Evolutionary conservation across 2,329 filamentous ascomycete species (phyloP), one percentile per base, ranked within the genome.

Genomic region (Tolypocladium ophioglossoides): DNA sequence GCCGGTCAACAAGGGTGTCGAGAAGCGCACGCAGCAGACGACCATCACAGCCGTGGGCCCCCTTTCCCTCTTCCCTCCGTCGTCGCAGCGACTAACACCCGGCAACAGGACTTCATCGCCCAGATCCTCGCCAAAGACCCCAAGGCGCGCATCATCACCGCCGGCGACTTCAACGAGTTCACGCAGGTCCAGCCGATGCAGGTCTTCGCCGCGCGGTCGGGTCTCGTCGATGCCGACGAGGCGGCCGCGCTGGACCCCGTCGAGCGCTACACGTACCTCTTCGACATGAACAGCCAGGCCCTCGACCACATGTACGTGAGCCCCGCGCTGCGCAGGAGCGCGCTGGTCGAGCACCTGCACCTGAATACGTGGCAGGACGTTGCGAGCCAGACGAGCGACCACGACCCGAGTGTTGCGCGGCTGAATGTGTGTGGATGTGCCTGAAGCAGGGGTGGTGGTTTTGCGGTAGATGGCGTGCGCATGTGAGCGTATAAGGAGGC

Each of bases 81-180:
- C 37, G n/a, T 9, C 37, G 6, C 6, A 2, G 2, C 37, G 16
- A 6, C 37, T 39, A 18, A 39, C 37, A 10, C 37, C 14, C 27
- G 6, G 14, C n/a, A 11, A 11, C 38, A 76, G 75, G 61, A 70
- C 16, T 87, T 86, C 61, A 74, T 85, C 52, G 68, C 73, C 2
- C 54, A 78, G 54, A 82, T 89, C 59, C 75, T 87, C 22, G 65
- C 71, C 9, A 62, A 75, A 41, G 79, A 87, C 66, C 64, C 72
- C 12, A 68, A 76, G 18, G 84, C 85, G 0, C 72, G 72, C 27
- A 66, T 89, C 59, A 76, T 89, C 56, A 70, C 75, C 2, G 78
- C 80, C 0, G 86, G 86, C 30, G 86, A 89, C 69, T 89, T 85
- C 65, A 89, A 89, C 73, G 86, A 89, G 66, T 89, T 86, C 64